Conservation (phyloP, 1,284 basidiomycete genomes). For the Pulchroboletus neoregius region DNA sequence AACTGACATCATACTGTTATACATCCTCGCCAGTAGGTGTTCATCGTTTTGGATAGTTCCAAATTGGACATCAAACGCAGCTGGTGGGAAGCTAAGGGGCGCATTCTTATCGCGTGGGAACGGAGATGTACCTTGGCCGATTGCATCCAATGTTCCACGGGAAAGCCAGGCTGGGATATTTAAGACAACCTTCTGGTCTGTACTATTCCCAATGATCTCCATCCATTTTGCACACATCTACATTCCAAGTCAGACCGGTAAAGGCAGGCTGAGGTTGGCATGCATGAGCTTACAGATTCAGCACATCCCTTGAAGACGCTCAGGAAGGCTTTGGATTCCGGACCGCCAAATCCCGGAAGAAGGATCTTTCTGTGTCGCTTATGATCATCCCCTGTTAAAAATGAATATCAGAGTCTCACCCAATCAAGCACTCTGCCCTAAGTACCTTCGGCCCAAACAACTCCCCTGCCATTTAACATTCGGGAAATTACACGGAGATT, state of each 20-base stretch:
- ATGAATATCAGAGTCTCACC: too few relatives aligned
- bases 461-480: background rate
- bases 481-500: background rate
- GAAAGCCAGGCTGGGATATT: conserved; percentile 41
- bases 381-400: conserved; percentile 39
- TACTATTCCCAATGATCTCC: conserved; percentile 34
- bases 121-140: conserved; percentile 39
- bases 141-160: conserved; percentile 42
- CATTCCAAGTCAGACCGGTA: background rate
- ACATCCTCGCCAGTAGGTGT: conserved; percentile 36
- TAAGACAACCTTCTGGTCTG: conserved; percentile 35
- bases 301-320: conserved; percentile 33
- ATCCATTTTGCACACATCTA: conserved; percentile 47
- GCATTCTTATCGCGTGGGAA: background rate
- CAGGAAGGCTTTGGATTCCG: too few relatives aligned
- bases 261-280: background rate
- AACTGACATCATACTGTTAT: conserved; percentile 36
- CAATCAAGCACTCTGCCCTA: too few relatives aligned
- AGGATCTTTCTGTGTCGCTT: conserved; percentile 42
- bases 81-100: conserved; percentile 21
- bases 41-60: conserved; percentile 34
- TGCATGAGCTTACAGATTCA: conserved; percentile 17
- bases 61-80: conserved; percentile 45
- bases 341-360: conserved; percentile 41
- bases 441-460: conserved; percentile 1